Conservation (phyloP, 352 stramenopile genomes). For the Pythium vanterpoolii region DNA sequence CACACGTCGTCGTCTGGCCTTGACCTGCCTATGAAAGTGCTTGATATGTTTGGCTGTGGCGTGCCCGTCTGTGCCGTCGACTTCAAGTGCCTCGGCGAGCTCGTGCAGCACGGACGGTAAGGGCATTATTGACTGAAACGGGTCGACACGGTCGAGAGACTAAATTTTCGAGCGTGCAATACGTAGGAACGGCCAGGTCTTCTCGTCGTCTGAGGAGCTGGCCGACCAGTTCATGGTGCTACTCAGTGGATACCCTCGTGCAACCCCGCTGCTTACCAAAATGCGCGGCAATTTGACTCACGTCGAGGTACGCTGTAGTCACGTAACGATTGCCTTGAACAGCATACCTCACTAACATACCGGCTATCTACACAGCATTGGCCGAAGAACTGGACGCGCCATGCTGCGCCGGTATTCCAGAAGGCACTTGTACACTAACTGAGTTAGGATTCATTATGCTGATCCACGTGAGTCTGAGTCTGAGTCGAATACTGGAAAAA, state of each 20-base stretch:
- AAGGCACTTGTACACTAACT: conserved; percentile 36
- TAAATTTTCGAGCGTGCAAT: background rate
- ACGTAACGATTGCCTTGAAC: background rate
- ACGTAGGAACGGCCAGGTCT: conserved; percentile 73
- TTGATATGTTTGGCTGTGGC: conserved; percentile 98
- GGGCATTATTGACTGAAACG: background rate
- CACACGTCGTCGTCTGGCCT: conserved; percentile 98
- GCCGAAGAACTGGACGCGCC: conserved; percentile 71
- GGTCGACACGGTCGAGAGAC: background rate
- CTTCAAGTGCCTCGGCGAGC: conserved; percentile 96
- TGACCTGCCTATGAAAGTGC: conserved; percentile 99
- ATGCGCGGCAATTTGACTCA: conserved; percentile 44
- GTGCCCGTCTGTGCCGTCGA: conserved; percentile 95
- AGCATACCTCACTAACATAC: no score
- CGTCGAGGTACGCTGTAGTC: conserved; percentile 44
- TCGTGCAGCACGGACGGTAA: conserved; percentile 89
- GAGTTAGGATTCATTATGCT: background rate
- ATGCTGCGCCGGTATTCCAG: conserved; percentile 60
- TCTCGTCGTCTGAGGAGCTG: conserved; percentile 55
- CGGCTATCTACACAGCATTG: conserved; percentile 59
- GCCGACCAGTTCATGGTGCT: conserved; percentile 58
- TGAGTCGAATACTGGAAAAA: conserved; percentile 10
- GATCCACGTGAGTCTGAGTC: conserved; percentile 1
- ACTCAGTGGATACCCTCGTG: conserved; percentile 47
- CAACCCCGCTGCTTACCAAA: conserved; percentile 38